Conservation (phyloP, 2,329 filamentous ascomycete species). For the Didymellaceae sp. region DNA sequence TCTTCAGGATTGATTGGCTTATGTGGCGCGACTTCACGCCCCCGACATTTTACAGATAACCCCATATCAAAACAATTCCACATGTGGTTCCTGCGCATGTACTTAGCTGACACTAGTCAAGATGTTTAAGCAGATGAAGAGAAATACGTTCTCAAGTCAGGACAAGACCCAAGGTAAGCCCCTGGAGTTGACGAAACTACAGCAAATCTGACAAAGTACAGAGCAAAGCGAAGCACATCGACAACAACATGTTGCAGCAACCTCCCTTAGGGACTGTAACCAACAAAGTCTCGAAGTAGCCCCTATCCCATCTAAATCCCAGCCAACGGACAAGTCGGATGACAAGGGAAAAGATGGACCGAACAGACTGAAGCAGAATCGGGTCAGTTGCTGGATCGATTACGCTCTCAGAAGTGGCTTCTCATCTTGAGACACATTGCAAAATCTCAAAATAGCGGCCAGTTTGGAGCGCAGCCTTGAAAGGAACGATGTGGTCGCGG, state of each 20-base stretch:
- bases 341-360: neutral
- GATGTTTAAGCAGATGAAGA: conserved; percentile 1
- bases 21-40: neutral
- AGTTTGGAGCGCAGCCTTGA: neutral
- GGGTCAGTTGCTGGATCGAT: conserved; percentile 2
- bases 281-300: too few species aligned
- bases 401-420: neutral
- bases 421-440: too few species aligned
- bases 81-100: neutral
- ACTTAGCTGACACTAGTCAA: neutral
- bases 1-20: neutral
- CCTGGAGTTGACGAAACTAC: neutral
- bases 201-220: neutral
- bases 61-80: neutral
- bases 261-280: too few species aligned
- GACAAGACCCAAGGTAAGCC: conserved; percentile 1
- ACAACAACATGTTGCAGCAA: neutral
- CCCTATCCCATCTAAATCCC: too few species aligned
- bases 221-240: neutral
- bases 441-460: neutral
- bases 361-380: neutral
- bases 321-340: neutral
- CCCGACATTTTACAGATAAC: too few species aligned
- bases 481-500: neutral
- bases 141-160: neutral